Evolutionary conservation across 2,329 filamentous ascomycete genomes (phyloP), one percentile per base, ranked within the genome.

Genomic region (Pochonia chlamydosporia): DNA sequence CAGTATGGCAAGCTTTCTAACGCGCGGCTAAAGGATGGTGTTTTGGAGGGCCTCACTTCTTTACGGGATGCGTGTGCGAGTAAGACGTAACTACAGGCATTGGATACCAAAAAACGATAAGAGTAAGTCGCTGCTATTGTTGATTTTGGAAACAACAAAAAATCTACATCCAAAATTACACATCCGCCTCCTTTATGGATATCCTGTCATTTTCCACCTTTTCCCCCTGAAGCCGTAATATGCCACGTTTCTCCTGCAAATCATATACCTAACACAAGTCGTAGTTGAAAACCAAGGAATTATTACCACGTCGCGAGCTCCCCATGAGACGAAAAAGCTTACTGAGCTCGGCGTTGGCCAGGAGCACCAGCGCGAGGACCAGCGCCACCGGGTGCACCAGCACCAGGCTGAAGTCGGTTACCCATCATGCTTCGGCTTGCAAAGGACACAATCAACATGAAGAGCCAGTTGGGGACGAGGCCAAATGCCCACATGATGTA

Each of bases 361-460:
- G 40, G 40, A n/a, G 47, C 31, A 14, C 41, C 50, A 40, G 30
- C 48, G 26, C 44, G 26, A 14, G n/a, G 23, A 26, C 20, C 13
- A 4, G 49, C 51, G 23, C 41, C 44, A 48, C n/a, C n/a, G n/a
- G 47, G 55, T 40, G 42, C 47, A 42, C 44, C 30, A 49, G 53
- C 39, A 39, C 41, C 49, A 26, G 49, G 42, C 9, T 50, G 55
- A 60, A 69, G 63, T 40, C 67, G 67, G 55, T 63, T 65, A 41
- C 59, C 58, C 87, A 91, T 89, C 66, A 91, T 78, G 49, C 73
- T 78, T 62, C 87, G 78, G 74, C 82, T 89, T 53, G 85, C 60
- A 63, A 91, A 82, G 45, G 84, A 87, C 56, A 92, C 75, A 42
- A 79, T 63, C 56, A 92, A 75, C 87, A 92, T 91, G 61, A 89